Evolutionary conservation across 2,329 filamentous ascomycete species (phyloP), one percentile per base, ranked within the genome.

Genomic region (Pseudonectria buxi): DNA sequence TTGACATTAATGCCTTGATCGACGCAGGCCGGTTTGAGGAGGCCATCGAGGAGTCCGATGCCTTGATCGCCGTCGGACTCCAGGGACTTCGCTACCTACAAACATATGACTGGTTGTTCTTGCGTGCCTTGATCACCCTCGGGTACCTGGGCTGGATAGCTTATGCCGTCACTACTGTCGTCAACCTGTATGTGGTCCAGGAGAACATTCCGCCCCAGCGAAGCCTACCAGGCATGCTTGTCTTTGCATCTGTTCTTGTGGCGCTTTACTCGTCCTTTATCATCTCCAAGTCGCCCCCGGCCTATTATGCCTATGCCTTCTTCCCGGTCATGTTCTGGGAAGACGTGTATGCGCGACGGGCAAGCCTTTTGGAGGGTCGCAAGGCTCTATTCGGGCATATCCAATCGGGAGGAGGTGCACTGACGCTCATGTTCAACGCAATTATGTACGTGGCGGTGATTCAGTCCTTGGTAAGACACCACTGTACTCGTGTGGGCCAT

Each of bases 291-390:
- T 95, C 89, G 2, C 83, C 90, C 0, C 57, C 71, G 38, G 83
- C 85, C 3, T 98, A 98, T 59, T 98, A 96, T 54, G 76, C 78
- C 2, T 98, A 98, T 57, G 85, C 83, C 1, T 76, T 94, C 50
- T 98, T 98, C 59, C 92, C 92, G 0, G 80, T 95, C 3, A 75
- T 86, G 38, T 96, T 98, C 65, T 98, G 92, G 92, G 90, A 95
- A 60, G 89, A 95, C 54, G 86, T 95, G 0, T 90, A 83, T 59
- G 85, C 86, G 3, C 78, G 84, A 18, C 75, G 88, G 37, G 69
- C 72, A 30, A 85, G 85, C 28, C 60, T 95, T 10, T 53, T 64
- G 6, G 72, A 79, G 43, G 89, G 88, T 3, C 70, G 74, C 33
- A 72, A 71, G 44, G 70, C 76, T 32, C 65, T 96, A 7, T 80